phyloP scores from a whole-genome alignment of 495 filamentous ascomycete genomes.

The Recurvomyces mirabilis region DNA sequence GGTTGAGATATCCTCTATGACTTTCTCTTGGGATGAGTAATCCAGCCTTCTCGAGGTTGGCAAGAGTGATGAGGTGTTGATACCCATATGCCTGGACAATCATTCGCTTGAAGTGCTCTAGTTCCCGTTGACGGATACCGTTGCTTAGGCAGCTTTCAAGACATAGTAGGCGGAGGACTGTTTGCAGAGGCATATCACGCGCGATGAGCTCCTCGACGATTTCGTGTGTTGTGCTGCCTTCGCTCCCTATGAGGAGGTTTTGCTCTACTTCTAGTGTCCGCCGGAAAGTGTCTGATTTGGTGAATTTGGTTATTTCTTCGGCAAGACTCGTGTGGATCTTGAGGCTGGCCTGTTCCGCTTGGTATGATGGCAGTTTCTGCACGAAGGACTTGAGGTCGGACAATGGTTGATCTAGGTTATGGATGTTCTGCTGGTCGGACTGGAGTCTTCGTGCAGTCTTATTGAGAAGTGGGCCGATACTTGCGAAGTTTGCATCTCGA shows the following conservation, averaged over 20 bases:
- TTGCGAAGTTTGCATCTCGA: conserved; percentile 88
- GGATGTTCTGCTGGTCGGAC: conserved; percentile 79
- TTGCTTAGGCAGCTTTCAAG: conserved; percentile 83
- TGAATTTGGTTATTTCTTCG: conserved; percentile 90
- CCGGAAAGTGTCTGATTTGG: conserved; percentile 75
- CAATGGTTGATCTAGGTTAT: conserved; percentile 66
- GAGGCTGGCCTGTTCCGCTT: conserved; percentile 83
- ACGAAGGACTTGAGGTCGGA: conserved; percentile 89
- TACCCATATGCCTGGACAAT: conserved; percentile 89
- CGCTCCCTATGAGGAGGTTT: conserved; percentile 82
- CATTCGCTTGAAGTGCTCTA: conserved; percentile 78
- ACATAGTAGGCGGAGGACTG: conserved; percentile 74
- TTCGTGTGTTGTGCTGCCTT: conserved; percentile 79
- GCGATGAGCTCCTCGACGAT: conserved; percentile 87
- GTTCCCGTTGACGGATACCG: conserved; percentile 74
- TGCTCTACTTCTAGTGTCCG: conserved; percentile 88
- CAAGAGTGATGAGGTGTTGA: conserved; percentile 83
- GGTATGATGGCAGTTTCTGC: conserved; percentile 77
- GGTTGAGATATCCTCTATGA: conserved; percentile 20
- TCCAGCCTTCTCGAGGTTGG: conserved; percentile 77
- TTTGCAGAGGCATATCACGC: conserved; percentile 64
- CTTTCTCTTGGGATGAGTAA: conserved; percentile 48
- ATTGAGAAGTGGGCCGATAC: conserved; percentile 78
- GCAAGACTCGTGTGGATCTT: conserved; percentile 84
- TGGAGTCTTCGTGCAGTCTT: conserved; percentile 82